These are phyloP conservation scores for Euphrasia arctica DNA, from an alignment of 305 asterid species.

Conservation along the genomic window DNA sequence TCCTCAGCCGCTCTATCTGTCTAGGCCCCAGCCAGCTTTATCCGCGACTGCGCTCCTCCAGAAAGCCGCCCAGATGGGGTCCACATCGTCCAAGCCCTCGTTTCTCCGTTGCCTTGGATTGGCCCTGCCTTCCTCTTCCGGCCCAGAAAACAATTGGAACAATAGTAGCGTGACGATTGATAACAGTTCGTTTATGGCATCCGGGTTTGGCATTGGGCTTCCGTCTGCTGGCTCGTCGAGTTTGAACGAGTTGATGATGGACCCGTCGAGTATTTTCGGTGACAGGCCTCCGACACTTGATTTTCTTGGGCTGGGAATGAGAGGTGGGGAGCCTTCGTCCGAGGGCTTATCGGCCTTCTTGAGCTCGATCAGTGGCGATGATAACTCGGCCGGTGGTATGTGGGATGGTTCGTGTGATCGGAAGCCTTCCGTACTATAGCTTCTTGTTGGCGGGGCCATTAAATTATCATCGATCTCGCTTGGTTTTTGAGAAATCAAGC, in stretches of 20 bases:
- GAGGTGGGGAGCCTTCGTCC: slow-evolving; percentile 28
- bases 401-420: slow-evolving; percentile 43
- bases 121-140: slow-evolving; percentile 27
- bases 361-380: slow-evolving; percentile 33
- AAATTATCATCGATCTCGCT: slow-evolving; percentile 2
- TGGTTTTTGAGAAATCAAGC: not conserved
- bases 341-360: slow-evolving; percentile 43
- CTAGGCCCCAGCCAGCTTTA: slow-evolving; percentile 48
- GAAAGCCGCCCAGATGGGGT: slow-evolving; percentile 85
- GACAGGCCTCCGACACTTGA: slow-evolving; percentile 53
- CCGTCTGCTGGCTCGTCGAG: slow-evolving; percentile 30
- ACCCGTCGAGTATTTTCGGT: slow-evolving; percentile 32
- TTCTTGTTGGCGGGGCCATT: not conserved
- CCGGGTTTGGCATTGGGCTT: slow-evolving; percentile 42
- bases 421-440: slow-evolving; percentile 42
- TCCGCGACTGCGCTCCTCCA: slow-evolving; percentile 91
- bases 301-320: slow-evolving; percentile 59
- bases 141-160: slow-evolving; percentile 23
- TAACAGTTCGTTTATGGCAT: slow-evolving; percentile 28
- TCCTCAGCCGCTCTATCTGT: slow-evolving; percentile 34
- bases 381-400: slow-evolving; percentile 19
- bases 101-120: slow-evolving; percentile 55
- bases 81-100: slow-evolving; percentile 47
- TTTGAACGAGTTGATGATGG: slow-evolving; percentile 41
- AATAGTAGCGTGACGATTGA: slow-evolving; percentile 37